phyloP scores from a whole-genome alignment of 2,329 filamentous ascomycete species.

The Neoarthrinium moseri region DNA sequence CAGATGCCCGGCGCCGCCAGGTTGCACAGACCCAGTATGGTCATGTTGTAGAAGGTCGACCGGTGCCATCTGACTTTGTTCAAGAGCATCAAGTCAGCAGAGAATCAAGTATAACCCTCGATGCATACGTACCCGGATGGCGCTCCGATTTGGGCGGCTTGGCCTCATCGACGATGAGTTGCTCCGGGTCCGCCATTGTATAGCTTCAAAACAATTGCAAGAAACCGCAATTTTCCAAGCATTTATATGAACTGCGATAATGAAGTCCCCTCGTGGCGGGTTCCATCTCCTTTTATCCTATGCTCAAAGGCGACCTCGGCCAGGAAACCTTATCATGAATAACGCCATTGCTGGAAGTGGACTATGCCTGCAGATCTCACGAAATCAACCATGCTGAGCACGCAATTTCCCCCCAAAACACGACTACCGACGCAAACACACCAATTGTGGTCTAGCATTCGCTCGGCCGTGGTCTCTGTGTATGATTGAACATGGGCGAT shows the following conservation, averaged over 20 bases:
- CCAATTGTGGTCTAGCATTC: no score
- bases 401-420: slow-evolving; percentile 2
- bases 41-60: slow-evolving; percentile 71
- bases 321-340: not conserved
- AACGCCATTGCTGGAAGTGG: slow-evolving; percentile 4
- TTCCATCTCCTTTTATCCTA: not conserved
- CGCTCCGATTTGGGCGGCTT: slow-evolving; percentile 3
- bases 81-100: not conserved
- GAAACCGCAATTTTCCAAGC: not conserved
- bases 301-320: slow-evolving; percentile 2
- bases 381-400: slow-evolving; percentile 4
- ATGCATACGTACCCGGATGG: not conserved
- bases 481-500: no score
- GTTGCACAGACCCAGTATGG: slow-evolving; percentile 69
- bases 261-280: no score
- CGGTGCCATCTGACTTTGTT: slow-evolving; percentile 63
- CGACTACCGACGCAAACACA: no score
- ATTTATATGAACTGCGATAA: not conserved
- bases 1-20: slow-evolving; percentile 71
- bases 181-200: not conserved
- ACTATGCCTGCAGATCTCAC: slow-evolving; percentile 1
- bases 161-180: not conserved
- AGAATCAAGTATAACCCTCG: not conserved
- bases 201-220: not conserved
- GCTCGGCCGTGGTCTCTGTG: no score